phyloP scores from a whole-genome alignment of 441 rosid species.

The Gossypium trilobum region DNA sequence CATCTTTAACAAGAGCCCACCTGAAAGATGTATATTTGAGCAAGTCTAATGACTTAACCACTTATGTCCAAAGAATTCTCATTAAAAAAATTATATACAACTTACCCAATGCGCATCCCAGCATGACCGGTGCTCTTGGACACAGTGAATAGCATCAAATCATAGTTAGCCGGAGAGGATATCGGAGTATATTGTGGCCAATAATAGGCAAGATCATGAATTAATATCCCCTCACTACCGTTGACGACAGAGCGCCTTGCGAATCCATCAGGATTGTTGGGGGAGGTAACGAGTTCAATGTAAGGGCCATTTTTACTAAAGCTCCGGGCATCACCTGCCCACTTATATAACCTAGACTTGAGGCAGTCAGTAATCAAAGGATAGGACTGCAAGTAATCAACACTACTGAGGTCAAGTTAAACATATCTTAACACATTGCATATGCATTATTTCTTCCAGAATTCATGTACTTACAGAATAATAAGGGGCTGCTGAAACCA shows the following conservation, averaged over 20 bases:
- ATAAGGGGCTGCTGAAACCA: conserved; percentile 71
- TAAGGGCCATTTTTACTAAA: conserved; percentile 50
- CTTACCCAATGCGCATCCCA: conserved; percentile 88
- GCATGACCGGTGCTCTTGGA: conserved; percentile 89
- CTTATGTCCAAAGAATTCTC: not conserved
- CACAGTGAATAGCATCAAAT: conserved; percentile 68
- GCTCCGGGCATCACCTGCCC: conserved; percentile 80
- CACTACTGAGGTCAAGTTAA: conserved; percentile 2
- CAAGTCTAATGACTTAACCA: not conserved
- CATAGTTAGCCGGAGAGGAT: conserved; percentile 50
- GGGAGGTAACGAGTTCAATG: conserved; percentile 80
- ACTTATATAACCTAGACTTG: conserved; percentile 58
- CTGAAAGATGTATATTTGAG: conserved; percentile 24
- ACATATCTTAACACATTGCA: not conserved
- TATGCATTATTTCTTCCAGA: not conserved
- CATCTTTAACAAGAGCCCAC: conserved; percentile 86
- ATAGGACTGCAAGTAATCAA: conserved; percentile 53
- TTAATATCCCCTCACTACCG: conserved; percentile 47
- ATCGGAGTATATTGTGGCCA: conserved; percentile 94
- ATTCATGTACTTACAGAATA: conserved; percentile 46
- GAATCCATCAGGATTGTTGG: conserved; percentile 81
- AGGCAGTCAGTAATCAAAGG: conserved; percentile 72
- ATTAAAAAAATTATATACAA: not conserved
- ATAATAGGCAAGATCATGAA: conserved; percentile 84
- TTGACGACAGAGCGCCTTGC: conserved; percentile 59